Evolutionary conservation across 2,329 filamentous ascomycete genomes (phyloP), one percentile per base, ranked within the genome.

Genomic region (Helotiales sp.): DNA sequence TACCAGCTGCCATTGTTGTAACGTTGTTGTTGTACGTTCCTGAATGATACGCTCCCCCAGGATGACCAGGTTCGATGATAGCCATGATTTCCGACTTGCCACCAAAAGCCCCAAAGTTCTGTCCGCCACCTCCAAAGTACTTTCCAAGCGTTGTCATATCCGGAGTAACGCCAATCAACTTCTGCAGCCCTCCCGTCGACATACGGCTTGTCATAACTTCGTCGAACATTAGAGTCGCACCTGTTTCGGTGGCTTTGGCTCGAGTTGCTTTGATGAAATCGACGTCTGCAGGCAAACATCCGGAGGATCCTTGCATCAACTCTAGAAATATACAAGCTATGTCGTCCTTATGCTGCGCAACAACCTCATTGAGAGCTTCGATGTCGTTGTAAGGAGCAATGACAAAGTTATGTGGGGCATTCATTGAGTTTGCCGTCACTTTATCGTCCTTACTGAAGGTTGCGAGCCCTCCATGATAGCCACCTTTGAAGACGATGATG

Each of bases 161-260:
- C 0, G 86, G 84, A 1, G 71, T 72, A 9, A 86, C 68, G 1
- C 70, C 74, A 25, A 73, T 56, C 22, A 72, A 57, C 2, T 69
- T 65, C 13, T 79, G 75, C 2, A 85, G 68, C 0, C 86, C 84
- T 8, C 76, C 73, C 1, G 73, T 73, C 25, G 76, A 71, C 29
- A 88, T 71, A 1, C 87, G 78, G 4, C 81, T 85, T 0, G 86
- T 88, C 80, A 88, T 86, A 9, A 90, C 87, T 70, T 91, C 88
- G 67, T 90, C 88, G n/a, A 89, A 74, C 38, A 90, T 84, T 61
- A 90, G 78, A 1, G 90, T 59, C 0, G 82, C 81, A 1, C 79
- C 80, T 0, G 74, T 49, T 34, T 60, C 34, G 1, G 50, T 61
- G 13, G 62, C 58, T 38, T 53, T 52, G 2, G 24, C 48, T 31